A percentile compares a stretch with the other conserved stretches of the same genome.
Evolutionary conservation across 306 rosid genomes (phyloP).

Genomic region (Cyamopsis tetragonoloba): DNA sequence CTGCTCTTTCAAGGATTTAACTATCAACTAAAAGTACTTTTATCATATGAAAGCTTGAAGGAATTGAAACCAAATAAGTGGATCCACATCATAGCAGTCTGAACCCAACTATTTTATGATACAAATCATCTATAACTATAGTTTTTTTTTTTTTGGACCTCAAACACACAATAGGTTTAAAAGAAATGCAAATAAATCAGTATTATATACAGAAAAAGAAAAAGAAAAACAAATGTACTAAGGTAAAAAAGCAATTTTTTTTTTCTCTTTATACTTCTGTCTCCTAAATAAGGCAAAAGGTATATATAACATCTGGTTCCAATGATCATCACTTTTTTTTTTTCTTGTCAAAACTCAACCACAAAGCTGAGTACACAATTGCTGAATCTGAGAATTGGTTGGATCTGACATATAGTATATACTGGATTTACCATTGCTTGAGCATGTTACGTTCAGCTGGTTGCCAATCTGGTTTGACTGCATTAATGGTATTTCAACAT

Average conservation of each 20-base stretch:
- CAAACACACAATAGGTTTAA: not conserved
- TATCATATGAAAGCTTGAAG: no score
- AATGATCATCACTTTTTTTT: not conserved
- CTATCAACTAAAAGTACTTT: no score
- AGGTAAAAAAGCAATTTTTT: not conserved
- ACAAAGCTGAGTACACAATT: constrained; percentile 70
- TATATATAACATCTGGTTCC: constrained; percentile 16
- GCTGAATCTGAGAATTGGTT: constrained; percentile 63
- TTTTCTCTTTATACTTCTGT: not conserved
- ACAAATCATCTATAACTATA: not conserved
- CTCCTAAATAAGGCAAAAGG: not conserved
- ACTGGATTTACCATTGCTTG: constrained; percentile 61
- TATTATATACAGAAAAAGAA: constrained; percentile 16
- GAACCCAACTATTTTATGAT: not conserved
- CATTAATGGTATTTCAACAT: constrained; percentile 26
- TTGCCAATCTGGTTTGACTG: constrained; percentile 74
- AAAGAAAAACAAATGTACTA: constrained; percentile 4
- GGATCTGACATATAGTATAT: constrained; percentile 43
- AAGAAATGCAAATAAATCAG: not conserved
- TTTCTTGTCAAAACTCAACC: constrained; percentile 44
- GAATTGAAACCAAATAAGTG: not conserved
- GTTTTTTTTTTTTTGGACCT: constrained; percentile 12
- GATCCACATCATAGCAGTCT: not conserved
- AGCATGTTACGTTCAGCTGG: constrained; percentile 76
- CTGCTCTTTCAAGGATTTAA: no score